Evolutionary conservation across 495 filamentous ascomycete species (phyloP).

Genomic region (Chaetomidium leptoderma): DNA sequence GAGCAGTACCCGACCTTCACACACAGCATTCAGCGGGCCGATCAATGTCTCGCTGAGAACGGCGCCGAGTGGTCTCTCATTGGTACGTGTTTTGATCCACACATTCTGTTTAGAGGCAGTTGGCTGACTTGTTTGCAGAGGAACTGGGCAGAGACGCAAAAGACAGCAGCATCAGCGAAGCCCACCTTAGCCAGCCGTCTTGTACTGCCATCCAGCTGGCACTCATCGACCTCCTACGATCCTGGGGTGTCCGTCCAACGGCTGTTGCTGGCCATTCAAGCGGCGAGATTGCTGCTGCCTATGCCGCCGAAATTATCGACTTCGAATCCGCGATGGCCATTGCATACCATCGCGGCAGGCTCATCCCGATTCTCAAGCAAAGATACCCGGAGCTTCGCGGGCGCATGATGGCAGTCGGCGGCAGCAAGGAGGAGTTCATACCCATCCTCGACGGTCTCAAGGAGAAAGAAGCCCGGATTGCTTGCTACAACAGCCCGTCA

Average conservation of each 20-base stretch:
- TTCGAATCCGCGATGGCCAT: conserved; percentile 52
- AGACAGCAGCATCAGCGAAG: conserved; percentile 39
- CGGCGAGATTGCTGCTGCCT: conserved; percentile 57
- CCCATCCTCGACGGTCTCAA: conserved; percentile 38
- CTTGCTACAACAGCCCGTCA: conserved; percentile 52
- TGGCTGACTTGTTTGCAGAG: conserved; percentile 21
- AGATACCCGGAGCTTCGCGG: conserved; percentile 23
- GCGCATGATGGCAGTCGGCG: conserved; percentile 48
- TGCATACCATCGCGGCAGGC: conserved; percentile 43
- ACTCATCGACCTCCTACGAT: conserved; percentile 50
- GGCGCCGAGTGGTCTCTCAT: conserved; percentile 32
- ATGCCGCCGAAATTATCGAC: conserved; percentile 41
- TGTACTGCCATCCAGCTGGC: conserved; percentile 50
- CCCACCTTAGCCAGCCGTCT: conserved; percentile 45
- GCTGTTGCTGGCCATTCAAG: conserved; percentile 59
- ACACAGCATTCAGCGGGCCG: conserved; percentile 31
- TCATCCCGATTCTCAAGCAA: conserved; percentile 19
- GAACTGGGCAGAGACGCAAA: conserved; percentile 33
- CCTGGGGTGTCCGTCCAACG: conserved; percentile 49
- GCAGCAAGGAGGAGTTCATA: conserved; percentile 36
- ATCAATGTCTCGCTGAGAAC: conserved; percentile 9
- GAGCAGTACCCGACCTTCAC: conserved; percentile 39
- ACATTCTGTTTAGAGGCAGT: neutral
- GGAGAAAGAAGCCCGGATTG: conserved; percentile 29
- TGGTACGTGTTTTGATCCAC: conserved; percentile 12